Evolutionary conservation across 805 yeast species (phyloP), one percentile per base, ranked within the genome.

Genomic region (Ogataea ganodermae): DNA sequence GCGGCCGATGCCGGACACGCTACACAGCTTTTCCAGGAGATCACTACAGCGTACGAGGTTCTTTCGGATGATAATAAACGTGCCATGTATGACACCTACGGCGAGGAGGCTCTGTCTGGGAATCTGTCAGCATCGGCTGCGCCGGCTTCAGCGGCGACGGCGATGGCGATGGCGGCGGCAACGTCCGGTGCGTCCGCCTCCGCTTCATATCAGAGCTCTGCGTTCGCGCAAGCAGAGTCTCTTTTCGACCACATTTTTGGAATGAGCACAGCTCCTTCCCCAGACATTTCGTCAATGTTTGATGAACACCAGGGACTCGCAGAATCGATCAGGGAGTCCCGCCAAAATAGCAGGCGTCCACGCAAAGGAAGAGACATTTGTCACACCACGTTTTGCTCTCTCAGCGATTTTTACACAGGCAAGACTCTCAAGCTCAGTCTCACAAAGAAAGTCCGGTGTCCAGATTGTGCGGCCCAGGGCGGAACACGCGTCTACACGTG

Each of bases 21-120:
- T 66, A 89, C 96, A n/a, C 97, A 91, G 63, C 89, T 91, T 69
- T 94, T 94, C 73, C 94, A 94, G 69, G 95, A 92, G 60, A 88
- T 92, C 41, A 86, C 96, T 18, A 97, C 90, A 66, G 99, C 98
- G 2, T 94, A 87, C 66, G 97, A 92, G 63, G 89, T 92, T 50
- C 74, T 92, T 55, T 80, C 88, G 46, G 87, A 88, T 66, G 75
- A 78, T 24, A 86, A 88, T 47, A 94, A 91, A 70, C 80, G 96
- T 63, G 83, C 83, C 54, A 74, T 89, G 1, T 94, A 94, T 63
- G 99, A 94, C 63, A 83, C 83, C 53, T 91, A 84, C 62, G 99
- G 99, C 32, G 65, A 92, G 48, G 97, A 91, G 46, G 97, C 49
- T 4, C 39, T 49, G 13, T 27, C 33, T 13, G 42, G 42, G 12